Evolutionary conservation across 495 filamentous ascomycete species (phyloP), one percentile per base, ranked within the genome.

Genomic region (Lasiosphaeria hispida): DNA sequence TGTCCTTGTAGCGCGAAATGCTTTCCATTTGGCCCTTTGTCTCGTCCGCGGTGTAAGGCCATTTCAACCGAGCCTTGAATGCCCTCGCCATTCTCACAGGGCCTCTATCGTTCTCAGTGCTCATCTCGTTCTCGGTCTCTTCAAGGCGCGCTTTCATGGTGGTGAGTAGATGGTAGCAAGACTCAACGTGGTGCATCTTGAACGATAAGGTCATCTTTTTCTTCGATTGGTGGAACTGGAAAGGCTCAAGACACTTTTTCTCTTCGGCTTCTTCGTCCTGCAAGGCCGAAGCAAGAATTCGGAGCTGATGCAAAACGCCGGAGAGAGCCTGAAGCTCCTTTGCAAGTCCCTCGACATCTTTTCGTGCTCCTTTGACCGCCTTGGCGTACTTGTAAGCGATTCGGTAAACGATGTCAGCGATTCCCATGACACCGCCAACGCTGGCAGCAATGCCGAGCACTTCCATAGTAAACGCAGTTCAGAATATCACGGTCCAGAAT

Each of bases 1-100:
- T 68, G 19, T 62, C 9, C 47, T 75, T 69, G 41, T 75, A 71
- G 23, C 62, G 58, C 6, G 59, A 42, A 17, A 76, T 19, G 8
- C 70, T 62, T 2, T 35, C 47, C 4, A 72, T 53, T 1, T 73
- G 49, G 11, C 63, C 59, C 39, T 69, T 70, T n/a, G 60, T 66
- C 10, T 59, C 40, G 19, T 11, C 15, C 18, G 57, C 34, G 23
- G 37, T 54, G 51, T 15, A 53, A 10, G 49, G 49, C 48, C 48
- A 50, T 33, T 50, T 50, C 19, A 37, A 1, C 19, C 30, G 13
- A 14, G 10, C 14, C 2, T 14, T 14, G 19, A 50, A 23, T 23
- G 23, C 48, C 30, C 48, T 23, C 19, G 33, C n/a, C 48, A n/a
- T n/a, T n/a, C n/a, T n/a, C n/a, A n/a, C n/a, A n/a, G n/a, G n/a